Percentiles rank a stretch among this genome's conserved stretches.
These are phyloP conservation scores for Jackrogersella minutella DNA, from an alignment of 495 filamentous ascomycete species.

Conservation along the genomic window DNA sequence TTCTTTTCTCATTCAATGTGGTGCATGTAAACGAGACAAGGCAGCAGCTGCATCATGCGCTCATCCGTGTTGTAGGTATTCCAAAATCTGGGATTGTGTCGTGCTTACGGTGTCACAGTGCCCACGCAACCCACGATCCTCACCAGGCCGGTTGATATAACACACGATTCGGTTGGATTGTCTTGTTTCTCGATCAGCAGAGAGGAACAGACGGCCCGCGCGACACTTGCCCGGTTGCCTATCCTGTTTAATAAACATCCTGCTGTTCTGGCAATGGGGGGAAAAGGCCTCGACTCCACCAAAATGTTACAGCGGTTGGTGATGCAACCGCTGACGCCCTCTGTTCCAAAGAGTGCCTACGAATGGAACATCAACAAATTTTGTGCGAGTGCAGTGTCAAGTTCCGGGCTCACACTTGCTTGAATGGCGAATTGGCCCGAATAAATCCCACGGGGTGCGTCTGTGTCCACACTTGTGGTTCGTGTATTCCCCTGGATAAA, in stretches of 20 bases:
- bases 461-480: constrained; percentile 37
- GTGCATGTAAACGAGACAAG: too few species aligned
- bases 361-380: constrained; percentile 38
- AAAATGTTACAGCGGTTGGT: constrained; percentile 40
- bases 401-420: constrained; percentile 41
- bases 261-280: constrained; percentile 1
- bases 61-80: constrained; percentile 36
- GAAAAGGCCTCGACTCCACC: constrained; percentile 35
- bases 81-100: constrained; percentile 42
- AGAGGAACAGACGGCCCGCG: constrained; percentile 29
- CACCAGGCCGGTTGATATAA: constrained; percentile 33
- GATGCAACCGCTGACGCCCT: constrained; percentile 42
- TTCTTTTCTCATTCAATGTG: constrained; percentile 23
- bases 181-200: constrained; percentile 20
- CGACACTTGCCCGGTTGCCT: constrained; percentile 24
- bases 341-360: constrained; percentile 35
- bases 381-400: constrained; percentile 33
- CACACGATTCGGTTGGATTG: constrained; percentile 33
- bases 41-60: too few species aligned
- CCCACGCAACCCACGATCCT: constrained; percentile 22
- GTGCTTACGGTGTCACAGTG: constrained; percentile 41
- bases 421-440: constrained; percentile 41
- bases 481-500: constrained; percentile 36
- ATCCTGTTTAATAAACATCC: constrained; percentile 27
- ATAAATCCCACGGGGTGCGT: constrained; percentile 40